Conservation (phyloP, 108 stramenopile species). For the Nitzschia sp. region DNA sequence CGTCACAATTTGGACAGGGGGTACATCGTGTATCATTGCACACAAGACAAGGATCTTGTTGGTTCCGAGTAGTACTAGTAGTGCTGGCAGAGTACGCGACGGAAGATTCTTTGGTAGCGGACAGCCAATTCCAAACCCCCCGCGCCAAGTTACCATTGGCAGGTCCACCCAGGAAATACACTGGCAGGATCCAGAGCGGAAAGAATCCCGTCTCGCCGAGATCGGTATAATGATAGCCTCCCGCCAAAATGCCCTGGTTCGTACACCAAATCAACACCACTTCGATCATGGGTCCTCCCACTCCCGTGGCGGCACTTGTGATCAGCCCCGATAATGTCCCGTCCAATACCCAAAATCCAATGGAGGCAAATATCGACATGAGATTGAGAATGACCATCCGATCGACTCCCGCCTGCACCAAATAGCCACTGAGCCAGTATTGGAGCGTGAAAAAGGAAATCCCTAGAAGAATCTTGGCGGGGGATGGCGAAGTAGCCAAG, state of each 20-base stretch:
- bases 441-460: slow-evolving; percentile 86
- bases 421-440: slow-evolving; percentile 81
- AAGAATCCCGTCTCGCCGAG: slow-evolving; percentile 81
- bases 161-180: slow-evolving; percentile 88
- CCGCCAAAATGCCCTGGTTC: slow-evolving; percentile 16
- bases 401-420: slow-evolving; percentile 49
- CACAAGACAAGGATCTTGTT: slow-evolving; percentile 36
- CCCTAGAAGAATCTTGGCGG: slow-evolving; percentile 65
- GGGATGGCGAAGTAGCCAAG: neutral
- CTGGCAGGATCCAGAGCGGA: slow-evolving; percentile 83
- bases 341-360: slow-evolving; percentile 70
- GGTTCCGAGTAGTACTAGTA: too few relatives aligned
- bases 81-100: neutral
- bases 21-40: slow-evolving; percentile 70
- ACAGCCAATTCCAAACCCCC: slow-evolving; percentile 66
- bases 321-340: slow-evolving; percentile 62
- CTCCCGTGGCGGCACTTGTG: slow-evolving; percentile 67
- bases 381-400: slow-evolving; percentile 55
- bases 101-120: neutral
- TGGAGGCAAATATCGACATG: slow-evolving; percentile 68
- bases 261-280: slow-evolving; percentile 41
- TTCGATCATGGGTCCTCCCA: slow-evolving; percentile 87
- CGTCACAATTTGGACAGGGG: slow-evolving; percentile 80
- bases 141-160: slow-evolving; percentile 86
- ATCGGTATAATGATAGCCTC: slow-evolving; percentile 83